phyloP scores from a whole-genome alignment of 805 yeast genomes.

The Metschnikowia reukaufii region DNA sequence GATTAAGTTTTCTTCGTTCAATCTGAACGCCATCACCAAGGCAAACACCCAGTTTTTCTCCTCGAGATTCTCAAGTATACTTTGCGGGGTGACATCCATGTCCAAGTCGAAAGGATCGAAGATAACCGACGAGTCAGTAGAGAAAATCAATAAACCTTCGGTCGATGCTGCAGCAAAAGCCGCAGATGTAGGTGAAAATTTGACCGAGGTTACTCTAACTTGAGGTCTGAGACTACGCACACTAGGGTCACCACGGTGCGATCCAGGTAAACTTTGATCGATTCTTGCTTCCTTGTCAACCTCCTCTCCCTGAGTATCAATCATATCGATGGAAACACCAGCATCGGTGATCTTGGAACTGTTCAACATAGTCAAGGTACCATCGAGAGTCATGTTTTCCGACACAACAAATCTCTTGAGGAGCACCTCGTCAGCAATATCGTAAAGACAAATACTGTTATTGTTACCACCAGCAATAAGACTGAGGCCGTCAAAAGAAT shows the following conservation, averaged over 20 bases:
- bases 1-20: slow-evolving; percentile 76
- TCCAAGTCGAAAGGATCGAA: slow-evolving; percentile 97
- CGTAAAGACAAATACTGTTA: slow-evolving; percentile 88
- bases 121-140: slow-evolving; percentile 68
- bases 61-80: slow-evolving; percentile 57
- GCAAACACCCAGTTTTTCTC: slow-evolving; percentile 72
- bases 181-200: slow-evolving; percentile 85
- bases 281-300: slow-evolving; percentile 82
- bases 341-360: slow-evolving; percentile 84
- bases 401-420: slow-evolving; percentile 82
- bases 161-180: slow-evolving; percentile 95
- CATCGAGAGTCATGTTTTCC: slow-evolving; percentile 85
- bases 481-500: slow-evolving; percentile 86
- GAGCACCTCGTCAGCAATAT: slow-evolving; percentile 82
- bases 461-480: slow-evolving; percentile 93
- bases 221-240: slow-evolving; percentile 75
- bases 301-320: slow-evolving; percentile 83
- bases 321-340: slow-evolving; percentile 69
- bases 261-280: slow-evolving; percentile 82
- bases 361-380: slow-evolving; percentile 77
- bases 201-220: slow-evolving; percentile 73
- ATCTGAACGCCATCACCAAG: slow-evolving; percentile 87
- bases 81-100: slow-evolving; percentile 83
- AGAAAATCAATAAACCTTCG: slow-evolving; percentile 82
- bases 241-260: slow-evolving; percentile 73